phyloP scores from a whole-genome alignment of 495 filamentous ascomycete genomes.

The Oleoguttula mirabilis region DNA sequence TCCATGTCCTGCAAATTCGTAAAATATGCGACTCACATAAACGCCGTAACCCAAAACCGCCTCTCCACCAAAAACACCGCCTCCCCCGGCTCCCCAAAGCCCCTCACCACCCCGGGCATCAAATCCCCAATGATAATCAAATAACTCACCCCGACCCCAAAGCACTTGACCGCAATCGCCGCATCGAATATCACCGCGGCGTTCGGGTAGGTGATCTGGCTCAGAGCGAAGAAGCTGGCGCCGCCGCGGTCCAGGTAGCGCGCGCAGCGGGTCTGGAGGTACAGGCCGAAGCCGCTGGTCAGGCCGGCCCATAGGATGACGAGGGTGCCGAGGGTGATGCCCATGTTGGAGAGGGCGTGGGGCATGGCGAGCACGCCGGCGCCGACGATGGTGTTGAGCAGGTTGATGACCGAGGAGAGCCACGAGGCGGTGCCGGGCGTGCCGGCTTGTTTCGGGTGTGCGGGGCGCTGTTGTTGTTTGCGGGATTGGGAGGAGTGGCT shows the following conservation, averaged over 20 bases:
- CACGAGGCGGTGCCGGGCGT: constrained; percentile 66
- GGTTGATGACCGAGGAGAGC: constrained; percentile 83
- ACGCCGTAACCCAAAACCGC: constrained; percentile 96
- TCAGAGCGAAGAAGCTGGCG: constrained; percentile 80
- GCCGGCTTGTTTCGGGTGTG: constrained; percentile 38
- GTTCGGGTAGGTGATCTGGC: constrained; percentile 92
- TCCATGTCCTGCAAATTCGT: no score
- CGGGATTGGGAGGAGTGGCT: constrained; percentile 22
- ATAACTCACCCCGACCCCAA: constrained; percentile 91
- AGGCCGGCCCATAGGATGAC: constrained; percentile 84
- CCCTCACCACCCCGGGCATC: constrained; percentile 86
- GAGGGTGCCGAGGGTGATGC: constrained; percentile 64
- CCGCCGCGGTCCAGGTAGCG: constrained; percentile 78
- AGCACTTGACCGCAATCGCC: constrained; percentile 95
- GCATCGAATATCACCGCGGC: constrained; percentile 91
- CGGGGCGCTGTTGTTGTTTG: no score
- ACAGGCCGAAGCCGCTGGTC: constrained; percentile 83
- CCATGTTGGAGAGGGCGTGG: constrained; percentile 82
- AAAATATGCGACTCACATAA: constrained; percentile 63
- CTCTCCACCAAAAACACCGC: constrained; percentile 65
- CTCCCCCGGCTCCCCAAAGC: constrained; percentile 49
- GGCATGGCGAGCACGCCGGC: constrained; percentile 94
- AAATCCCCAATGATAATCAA: constrained; percentile 97
- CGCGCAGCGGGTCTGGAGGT: constrained; percentile 85
- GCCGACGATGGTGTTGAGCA: constrained; percentile 92